Conservation (phyloP, 164 flowering plant species). For the Dillenia suffruticosa region DNA sequence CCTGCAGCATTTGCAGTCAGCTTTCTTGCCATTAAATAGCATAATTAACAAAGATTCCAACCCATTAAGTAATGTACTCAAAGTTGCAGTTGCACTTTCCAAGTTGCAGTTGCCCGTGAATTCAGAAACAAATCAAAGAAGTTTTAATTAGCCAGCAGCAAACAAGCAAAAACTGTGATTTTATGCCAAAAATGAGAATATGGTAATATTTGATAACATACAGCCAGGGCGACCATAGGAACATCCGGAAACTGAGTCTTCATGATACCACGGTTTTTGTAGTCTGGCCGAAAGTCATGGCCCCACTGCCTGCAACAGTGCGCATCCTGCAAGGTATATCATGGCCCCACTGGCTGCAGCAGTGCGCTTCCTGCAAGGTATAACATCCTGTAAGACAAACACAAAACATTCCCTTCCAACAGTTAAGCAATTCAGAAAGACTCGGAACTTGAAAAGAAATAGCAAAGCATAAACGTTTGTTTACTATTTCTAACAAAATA, state of each 20-base stretch:
- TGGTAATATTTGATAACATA: constrained; percentile 31
- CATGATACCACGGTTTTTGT: constrained; percentile 92
- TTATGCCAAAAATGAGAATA: constrained; percentile 3
- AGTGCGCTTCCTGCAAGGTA: constrained; percentile 92
- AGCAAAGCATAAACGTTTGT: neutral
- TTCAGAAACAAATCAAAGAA: constrained; percentile 8
- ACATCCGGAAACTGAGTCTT: constrained; percentile 95
- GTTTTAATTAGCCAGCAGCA: neutral
- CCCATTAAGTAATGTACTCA: neutral
- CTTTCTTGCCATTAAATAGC: neutral
- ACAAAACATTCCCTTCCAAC: neutral
- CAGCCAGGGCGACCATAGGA: constrained; percentile 91
- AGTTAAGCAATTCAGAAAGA: neutral
- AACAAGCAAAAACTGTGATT: neutral
- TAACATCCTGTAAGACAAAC: neutral
- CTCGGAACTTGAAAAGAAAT: constrained; percentile 3
- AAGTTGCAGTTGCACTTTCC: constrained; percentile 86
- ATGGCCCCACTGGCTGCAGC: constrained; percentile 99
- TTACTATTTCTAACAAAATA: neutral
- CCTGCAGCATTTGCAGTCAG: constrained; percentile 34
- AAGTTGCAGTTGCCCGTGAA: constrained; percentile 92
- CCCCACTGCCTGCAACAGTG: too few relatives aligned
- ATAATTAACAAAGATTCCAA: neutral
- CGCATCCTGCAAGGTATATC: too few relatives aligned
- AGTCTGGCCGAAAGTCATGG: constrained; percentile 99